Base-by-base conservation (phyloP, 495 filamentous ascomycete genomes). In the Coniosporium apollinis region DNA sequence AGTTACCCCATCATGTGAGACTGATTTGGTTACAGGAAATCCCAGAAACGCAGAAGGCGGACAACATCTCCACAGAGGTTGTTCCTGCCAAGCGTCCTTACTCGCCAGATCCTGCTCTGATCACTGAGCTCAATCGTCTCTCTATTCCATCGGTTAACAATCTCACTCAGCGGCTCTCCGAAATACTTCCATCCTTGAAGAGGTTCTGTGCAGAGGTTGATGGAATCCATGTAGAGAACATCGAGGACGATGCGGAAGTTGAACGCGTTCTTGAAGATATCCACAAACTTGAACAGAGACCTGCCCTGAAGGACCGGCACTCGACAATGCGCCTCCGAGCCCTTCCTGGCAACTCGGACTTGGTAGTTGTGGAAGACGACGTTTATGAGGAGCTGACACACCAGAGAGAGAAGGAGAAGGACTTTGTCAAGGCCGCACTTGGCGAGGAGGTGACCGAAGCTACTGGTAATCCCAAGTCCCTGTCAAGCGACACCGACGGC, bases 81-180 rank as follows among this genome's bases (percentile, higher is more conserved):
- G 33, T 41, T 38, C 37, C 24, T 6, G 19, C 26, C 28, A 40
- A 34, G 29, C 52, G 40, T 11, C 35, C 47, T 8, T 38, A 48
- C 14, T 55, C 56, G 10, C 48, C 48, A 14, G 41, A 51, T 7
- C 42, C 56, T 19, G 43, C 52, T 10, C 32, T 49, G 15, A 43
- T 43, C 5, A 41, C 34, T 6, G 51, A 58, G 46, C 43, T 60
- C 33, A 54, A 58, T 22, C 49, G 47, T 16, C 42, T 60, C 16
- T 50, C 52, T 1, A 52, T 60, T 18, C 56, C 56, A 3, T 55
- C 50, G 1, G 45, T 56, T 11, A 49, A 33, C 9, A 52, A 42
- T 7, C 41, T 60, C 11, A 58, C 54, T 11, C 49, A 52, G 19
- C 48, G 50, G 2, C 36, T 60, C 2, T 56, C 52, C 4, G 52